These are phyloP conservation scores for Alternaria longipes DNA, from an alignment of 2,329 filamentous ascomycete species.

Conservation along the genomic window DNA sequence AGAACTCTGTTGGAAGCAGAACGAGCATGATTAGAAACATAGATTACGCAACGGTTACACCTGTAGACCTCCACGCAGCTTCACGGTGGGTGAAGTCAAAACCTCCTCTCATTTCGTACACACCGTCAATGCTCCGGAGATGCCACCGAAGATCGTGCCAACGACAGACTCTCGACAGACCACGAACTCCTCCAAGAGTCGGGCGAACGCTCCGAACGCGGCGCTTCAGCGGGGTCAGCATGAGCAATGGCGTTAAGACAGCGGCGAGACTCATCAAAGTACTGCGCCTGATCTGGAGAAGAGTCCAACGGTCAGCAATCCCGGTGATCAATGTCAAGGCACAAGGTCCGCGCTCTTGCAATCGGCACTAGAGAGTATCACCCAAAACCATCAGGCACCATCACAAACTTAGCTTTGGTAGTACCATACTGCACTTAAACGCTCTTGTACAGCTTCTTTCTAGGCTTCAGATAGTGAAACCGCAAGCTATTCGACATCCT, in stretches of 20 bases:
- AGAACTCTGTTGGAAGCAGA: not conserved
- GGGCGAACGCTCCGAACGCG: slow-evolving; percentile 1
- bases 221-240: not conserved
- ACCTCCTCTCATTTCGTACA: not conserved
- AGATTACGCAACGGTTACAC: not conserved
- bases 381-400: not conserved
- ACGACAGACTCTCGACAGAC: not conserved
- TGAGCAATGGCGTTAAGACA: not conserved
- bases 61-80: not conserved
- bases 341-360: not conserved
- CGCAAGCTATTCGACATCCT: not conserved
- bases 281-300: not conserved
- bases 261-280: not conserved
- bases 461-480: not conserved
- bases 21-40: not conserved
- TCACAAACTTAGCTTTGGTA: not conserved
- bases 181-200: not conserved
- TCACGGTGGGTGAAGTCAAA: not conserved
- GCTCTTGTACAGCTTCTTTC: not conserved
- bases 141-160: not conserved
- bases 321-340: not conserved
- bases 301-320: not conserved
- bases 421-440: not conserved
- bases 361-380: not conserved
- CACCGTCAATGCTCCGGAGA: not conserved